A percentile compares a stretch with the other conserved stretches of the same genome.
phyloP scores from a whole-genome alignment of 352 stramenopile species.

The Globisporangium megalacanthum region DNA sequence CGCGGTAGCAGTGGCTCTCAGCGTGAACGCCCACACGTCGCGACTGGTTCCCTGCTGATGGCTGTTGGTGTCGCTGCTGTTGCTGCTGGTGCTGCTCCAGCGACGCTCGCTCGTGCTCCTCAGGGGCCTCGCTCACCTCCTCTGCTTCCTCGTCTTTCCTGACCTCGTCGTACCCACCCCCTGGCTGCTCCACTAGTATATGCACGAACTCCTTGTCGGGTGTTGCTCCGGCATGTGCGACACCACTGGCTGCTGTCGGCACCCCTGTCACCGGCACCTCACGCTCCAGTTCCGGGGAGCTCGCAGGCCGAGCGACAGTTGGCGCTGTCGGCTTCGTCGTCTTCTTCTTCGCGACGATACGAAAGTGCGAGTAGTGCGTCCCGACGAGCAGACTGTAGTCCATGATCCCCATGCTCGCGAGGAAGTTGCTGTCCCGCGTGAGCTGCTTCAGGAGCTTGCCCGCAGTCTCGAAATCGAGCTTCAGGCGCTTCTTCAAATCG shows the following conservation, averaged over 20 bases:
- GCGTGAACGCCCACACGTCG: not conserved
- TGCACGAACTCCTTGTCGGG: constrained; percentile 35
- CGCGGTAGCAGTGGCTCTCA: constrained; percentile 45
- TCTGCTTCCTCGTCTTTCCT: constrained; percentile 3
- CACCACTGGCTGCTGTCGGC: too few species aligned
- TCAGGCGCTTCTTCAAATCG: constrained; percentile 81
- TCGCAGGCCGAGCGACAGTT: not conserved
- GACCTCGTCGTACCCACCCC: constrained; percentile 10
- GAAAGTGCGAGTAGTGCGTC: constrained; percentile 82
- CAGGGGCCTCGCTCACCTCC: not conserved
- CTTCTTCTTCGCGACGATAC: constrained; percentile 37
- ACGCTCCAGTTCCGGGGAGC: constrained; percentile 7
- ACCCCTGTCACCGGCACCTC: not conserved
- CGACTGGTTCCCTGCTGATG: not conserved
- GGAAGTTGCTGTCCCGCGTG: constrained; percentile 77
- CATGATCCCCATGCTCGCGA: constrained; percentile 85
- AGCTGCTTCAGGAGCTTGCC: constrained; percentile 72
- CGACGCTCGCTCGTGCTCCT: not conserved
- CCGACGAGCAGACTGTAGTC: constrained; percentile 89
- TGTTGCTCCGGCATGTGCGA: not conserved
- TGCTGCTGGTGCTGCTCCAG: constrained; percentile 2
- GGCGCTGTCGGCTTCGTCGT: constrained; percentile 1
- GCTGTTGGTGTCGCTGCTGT: not conserved
- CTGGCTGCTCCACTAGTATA: constrained; percentile 16
- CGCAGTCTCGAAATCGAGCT: constrained; percentile 46